Evolutionary conservation across 352 stramenopile species (phyloP).

Genomic region (Labyrinthula sp.): DNA sequence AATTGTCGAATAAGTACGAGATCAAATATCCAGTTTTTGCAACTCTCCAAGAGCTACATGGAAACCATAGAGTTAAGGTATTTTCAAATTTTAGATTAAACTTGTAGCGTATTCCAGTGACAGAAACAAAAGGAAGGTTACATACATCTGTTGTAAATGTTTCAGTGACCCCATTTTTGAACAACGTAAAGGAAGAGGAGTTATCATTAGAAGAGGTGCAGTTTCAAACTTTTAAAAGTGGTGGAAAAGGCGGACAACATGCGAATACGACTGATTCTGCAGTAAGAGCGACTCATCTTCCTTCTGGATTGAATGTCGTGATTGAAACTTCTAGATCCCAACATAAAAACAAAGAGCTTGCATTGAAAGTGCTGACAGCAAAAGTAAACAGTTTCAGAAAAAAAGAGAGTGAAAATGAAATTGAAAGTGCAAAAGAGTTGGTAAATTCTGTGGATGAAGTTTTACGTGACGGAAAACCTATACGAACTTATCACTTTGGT

Average conservation of each 20-base stretch:
- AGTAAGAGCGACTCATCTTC: constrained; percentile 81
- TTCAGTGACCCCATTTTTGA: constrained; percentile 71
- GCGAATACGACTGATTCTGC: constrained; percentile 95
- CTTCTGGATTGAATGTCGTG: constrained; percentile 64
- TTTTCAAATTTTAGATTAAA: constrained; percentile 92
- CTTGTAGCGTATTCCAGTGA: constrained; percentile 85
- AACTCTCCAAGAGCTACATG: constrained; percentile 39
- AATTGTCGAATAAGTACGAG: not conserved
- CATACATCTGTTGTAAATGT: constrained; percentile 94
- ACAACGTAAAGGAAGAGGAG: constrained; percentile 45
- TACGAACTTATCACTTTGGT: too few species aligned
- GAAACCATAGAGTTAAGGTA: constrained; percentile 64
- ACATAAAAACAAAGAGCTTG: constrained; percentile 91
- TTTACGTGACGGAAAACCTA: too few species aligned
- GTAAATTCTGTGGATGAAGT: too few species aligned
- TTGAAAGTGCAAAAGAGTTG: too few species aligned
- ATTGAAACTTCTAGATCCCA: constrained; percentile 41
- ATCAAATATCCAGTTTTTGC: too few species aligned
- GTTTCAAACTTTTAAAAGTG: constrained; percentile 85
- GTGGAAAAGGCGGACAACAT: constrained; percentile 83
- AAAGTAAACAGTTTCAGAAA: not conserved
- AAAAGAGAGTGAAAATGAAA: too few species aligned
- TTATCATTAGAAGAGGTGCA: constrained; percentile 76
- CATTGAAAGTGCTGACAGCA: constrained; percentile 75
- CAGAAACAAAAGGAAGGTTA: constrained; percentile 65